Percentiles rank a stretch among this genome's conserved stretches.
These are phyloP conservation scores for Verticillium isaacii DNA, from an alignment of 2,329 filamentous ascomycete genomes.

Conservation along the genomic window DNA sequence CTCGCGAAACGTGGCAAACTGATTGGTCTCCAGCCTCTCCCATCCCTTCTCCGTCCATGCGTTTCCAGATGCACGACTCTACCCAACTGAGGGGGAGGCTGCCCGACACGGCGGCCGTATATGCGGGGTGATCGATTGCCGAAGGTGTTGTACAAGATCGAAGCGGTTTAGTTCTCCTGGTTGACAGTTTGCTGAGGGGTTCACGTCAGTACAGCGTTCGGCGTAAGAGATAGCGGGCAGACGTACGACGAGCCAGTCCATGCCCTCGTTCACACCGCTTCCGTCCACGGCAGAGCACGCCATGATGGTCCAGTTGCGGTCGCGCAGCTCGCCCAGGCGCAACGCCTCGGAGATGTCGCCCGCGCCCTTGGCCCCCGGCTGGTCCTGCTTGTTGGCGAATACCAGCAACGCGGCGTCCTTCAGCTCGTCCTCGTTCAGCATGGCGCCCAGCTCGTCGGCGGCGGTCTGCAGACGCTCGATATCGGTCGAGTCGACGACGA, in stretches of 20 bases:
- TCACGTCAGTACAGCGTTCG: background rate
- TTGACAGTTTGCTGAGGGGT: constrained; percentile 18
- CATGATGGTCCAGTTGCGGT: constrained; percentile 99
- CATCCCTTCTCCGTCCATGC: background rate
- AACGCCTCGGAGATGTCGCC: constrained; percentile 95
- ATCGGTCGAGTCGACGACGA: constrained; percentile 97
- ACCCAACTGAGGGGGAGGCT: constrained; percentile 4
- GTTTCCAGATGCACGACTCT: constrained; percentile 8
- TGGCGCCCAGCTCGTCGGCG: constrained; percentile 85
- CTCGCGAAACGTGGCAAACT: background rate
- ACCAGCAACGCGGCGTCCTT: constrained; percentile 88
- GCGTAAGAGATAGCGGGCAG: background rate
- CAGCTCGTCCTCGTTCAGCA: constrained; percentile 96
- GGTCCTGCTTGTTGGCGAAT: constrained; percentile 99
- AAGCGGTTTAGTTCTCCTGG: constrained; percentile 11
- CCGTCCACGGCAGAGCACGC: constrained; percentile 96
- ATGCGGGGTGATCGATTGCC: constrained; percentile 1
- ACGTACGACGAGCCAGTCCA: constrained; percentile 94
- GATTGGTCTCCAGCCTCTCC: background rate
- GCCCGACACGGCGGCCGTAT: constrained; percentile 10
- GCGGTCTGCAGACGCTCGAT: constrained; percentile 92
- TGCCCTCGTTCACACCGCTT: constrained; percentile 89
- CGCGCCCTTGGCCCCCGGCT: constrained; percentile 92
- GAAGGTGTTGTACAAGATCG: constrained; percentile 4
- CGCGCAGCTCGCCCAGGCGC: constrained; percentile 82